Evolutionary conservation across 2,329 filamentous ascomycete species (phyloP), one percentile per base, ranked within the genome.

Genomic region (Periconia macrospinosa): DNA sequence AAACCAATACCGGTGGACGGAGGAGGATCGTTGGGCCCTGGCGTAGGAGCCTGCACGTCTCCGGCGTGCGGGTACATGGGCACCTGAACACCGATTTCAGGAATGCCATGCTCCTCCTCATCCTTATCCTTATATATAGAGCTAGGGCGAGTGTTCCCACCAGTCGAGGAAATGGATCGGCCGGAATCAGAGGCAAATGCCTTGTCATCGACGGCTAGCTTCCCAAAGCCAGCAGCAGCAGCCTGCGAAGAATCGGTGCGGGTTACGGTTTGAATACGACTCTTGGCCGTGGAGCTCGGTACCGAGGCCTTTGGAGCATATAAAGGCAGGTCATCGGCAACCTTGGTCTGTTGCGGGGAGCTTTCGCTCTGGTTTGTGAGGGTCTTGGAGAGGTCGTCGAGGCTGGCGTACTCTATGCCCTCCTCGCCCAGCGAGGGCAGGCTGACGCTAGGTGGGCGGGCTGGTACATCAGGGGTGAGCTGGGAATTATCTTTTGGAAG

Each of bases 31-130:
- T 75, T 78, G 9, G 87, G 88, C 2, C 86, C 84, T 1, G 92
- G 92, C 2, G 92, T 94, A 2, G 94, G 94, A 14, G 94, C 94
- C 77, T 99, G 94, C 10, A 97, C 94, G 71, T 97, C 93, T 57
- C 94, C 94, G 42, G 94, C 90, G 71, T 94, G 86, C 49, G 88
- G 89, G 70, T 94, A 89, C 90, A 99, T 94, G 47, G 94, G 94
- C 40, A 99, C 93, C 68, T 92, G 89, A 67, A 90, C 86, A 45
- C 93, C 93, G 62, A 97, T 94, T 70, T 95, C 90, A 2, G 92
- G 92, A 64, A 97, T 96, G 19, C 92, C 93, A 51, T 92, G 87
- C 59, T 94, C 90, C 44, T 93, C 89, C 13, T 70, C 48, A 27
- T 56, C 50, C 17, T 88, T 88, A 41, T 75, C 73, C 45, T 75